Conservation (phyloP, 2,329 filamentous ascomycete genomes). For the Xylariaceae sp. region DNA sequence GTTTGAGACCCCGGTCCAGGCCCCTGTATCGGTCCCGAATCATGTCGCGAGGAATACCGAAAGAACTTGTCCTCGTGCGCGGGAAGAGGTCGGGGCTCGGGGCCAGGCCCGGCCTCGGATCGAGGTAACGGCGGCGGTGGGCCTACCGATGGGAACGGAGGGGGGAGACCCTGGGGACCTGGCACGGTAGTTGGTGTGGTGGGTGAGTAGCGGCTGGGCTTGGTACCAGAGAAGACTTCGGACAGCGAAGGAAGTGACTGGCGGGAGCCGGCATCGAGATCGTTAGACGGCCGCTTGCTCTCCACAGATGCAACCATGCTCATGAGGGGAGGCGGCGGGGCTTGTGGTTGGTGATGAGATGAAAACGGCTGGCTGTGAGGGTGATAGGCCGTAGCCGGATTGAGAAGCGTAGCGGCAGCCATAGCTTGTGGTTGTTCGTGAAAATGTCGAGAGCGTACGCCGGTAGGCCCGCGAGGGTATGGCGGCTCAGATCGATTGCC, state of each 20-base stretch:
- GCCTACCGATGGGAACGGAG: constrained; percentile 21
- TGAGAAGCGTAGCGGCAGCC: constrained; percentile 32
- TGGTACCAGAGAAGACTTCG: constrained; percentile 28
- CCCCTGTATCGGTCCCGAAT: constrained; percentile 22
- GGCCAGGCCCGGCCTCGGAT: constrained; percentile 24
- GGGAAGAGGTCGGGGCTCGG: constrained; percentile 25
- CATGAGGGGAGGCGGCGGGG: constrained; percentile 23
- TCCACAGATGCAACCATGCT: constrained; percentile 26
- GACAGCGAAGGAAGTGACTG: constrained; percentile 33
- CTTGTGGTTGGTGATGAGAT: constrained; percentile 24
- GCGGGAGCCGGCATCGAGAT: constrained; percentile 23
- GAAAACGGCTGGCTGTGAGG: constrained; percentile 25
- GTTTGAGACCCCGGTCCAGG: constrained; percentile 21
- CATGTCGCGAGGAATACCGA: constrained; percentile 25
- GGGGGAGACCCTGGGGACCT: constrained; percentile 25
- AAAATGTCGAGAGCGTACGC: constrained; percentile 21
- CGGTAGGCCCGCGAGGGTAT: constrained; percentile 24
- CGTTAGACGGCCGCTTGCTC: constrained; percentile 25
- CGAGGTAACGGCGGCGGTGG: constrained; percentile 21
- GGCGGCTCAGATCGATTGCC: constrained; percentile 26
- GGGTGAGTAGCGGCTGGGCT: constrained; percentile 27
- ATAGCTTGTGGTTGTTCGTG: constrained; percentile 26
- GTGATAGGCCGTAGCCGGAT: constrained; percentile 29
- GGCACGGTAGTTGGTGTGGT: constrained; percentile 25
- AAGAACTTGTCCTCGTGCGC: constrained; percentile 28